Conservation (phyloP, 768 basidiomycete species). For the Lyophyllum shimeji region DNA sequence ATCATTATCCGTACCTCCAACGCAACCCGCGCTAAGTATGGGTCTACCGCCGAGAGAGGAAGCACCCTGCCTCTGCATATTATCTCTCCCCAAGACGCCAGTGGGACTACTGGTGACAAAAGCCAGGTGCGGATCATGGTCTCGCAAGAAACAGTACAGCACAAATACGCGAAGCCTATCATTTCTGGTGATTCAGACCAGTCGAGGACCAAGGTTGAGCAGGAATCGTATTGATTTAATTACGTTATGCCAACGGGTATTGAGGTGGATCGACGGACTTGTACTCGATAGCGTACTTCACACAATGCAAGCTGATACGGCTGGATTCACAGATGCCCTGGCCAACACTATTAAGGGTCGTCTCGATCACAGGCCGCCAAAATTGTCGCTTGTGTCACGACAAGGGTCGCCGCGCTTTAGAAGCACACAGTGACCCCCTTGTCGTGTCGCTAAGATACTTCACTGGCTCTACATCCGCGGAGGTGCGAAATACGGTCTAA, state of each 20-base stretch:
- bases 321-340: no score
- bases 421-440: no score
- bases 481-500: no score
- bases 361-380: no score
- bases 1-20: slow-evolving; percentile 8
- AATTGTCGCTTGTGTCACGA: no score
- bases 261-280: background rate
- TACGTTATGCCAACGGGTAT: background rate
- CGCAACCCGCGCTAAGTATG: background rate
- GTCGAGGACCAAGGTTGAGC: background rate
- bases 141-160: background rate
- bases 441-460: no score
- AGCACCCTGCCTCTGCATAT: background rate
- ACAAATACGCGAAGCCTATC: background rate
- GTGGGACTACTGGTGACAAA: background rate
- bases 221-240: background rate
- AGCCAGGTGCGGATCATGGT: background rate
- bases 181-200: background rate
- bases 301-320: no score
- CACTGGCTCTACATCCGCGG: no score
- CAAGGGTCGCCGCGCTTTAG: no score
- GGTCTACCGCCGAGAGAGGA: background rate
- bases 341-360: no score
- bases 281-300: background rate
- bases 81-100: background rate